phyloP scores from a whole-genome alignment of 2,329 filamentous ascomycete species.

The Trichophaea hybrida region DNA sequence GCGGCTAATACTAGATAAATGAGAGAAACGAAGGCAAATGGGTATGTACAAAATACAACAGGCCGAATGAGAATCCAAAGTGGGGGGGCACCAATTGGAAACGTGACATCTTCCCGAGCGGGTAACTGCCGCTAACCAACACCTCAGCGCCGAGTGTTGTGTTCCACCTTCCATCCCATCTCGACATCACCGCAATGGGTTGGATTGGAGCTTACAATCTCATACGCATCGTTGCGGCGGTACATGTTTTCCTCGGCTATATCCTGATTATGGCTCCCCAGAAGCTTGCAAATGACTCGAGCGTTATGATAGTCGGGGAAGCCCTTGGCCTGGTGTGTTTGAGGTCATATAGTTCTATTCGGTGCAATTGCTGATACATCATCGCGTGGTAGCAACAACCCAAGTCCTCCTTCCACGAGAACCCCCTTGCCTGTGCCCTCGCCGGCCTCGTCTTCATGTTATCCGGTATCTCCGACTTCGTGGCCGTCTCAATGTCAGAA shows the following conservation, averaged over 20 bases:
- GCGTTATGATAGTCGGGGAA: slow-evolving; percentile 71
- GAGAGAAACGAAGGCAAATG: not conserved
- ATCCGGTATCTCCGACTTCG: slow-evolving; percentile 48
- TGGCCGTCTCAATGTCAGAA: slow-evolving; percentile 51
- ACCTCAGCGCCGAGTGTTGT: not conserved
- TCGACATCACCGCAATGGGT: slow-evolving; percentile 43
- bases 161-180: not conserved
- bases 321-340: slow-evolving; percentile 59
- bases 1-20: too few species aligned
- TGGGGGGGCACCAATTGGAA: slow-evolving; percentile 1
- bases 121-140: not conserved
- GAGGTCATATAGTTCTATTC: not conserved
- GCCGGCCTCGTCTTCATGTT: slow-evolving; percentile 59
- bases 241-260: slow-evolving; percentile 70
- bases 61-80: not conserved
- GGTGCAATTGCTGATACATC: slow-evolving; percentile 22
- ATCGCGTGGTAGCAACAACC: not conserved
- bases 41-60: not conserved
- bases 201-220: slow-evolving; percentile 67
- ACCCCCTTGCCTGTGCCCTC: slow-evolving; percentile 52
- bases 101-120: not conserved
- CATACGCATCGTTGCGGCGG: slow-evolving; percentile 66
- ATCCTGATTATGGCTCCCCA: slow-evolving; percentile 65
- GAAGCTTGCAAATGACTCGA: slow-evolving; percentile 59
- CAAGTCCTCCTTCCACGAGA: slow-evolving; percentile 53